Conservation (phyloP, 306 rosid species). For the Erythrophleum fordii region DNA sequence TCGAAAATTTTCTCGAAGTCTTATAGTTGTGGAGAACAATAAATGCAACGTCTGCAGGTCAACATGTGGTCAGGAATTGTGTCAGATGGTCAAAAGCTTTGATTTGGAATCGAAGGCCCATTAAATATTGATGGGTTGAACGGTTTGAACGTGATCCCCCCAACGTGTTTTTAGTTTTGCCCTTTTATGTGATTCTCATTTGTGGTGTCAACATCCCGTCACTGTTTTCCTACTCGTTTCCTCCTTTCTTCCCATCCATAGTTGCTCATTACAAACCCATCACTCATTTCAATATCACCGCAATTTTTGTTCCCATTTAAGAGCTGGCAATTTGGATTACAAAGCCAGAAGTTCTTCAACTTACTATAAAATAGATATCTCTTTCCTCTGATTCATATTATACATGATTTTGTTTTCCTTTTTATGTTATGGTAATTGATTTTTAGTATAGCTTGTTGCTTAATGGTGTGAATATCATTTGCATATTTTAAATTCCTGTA, state of each 20-base stretch:
- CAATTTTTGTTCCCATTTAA: not conserved
- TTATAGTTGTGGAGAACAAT: conserved; percentile 3
- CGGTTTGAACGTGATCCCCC: conserved; percentile 46
- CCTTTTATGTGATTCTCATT: not conserved
- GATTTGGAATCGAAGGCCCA: not conserved
- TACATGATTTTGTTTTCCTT: not conserved
- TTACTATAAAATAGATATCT: not conserved
- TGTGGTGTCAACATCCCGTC: not conserved
- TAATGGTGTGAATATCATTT: too few relatives aligned
- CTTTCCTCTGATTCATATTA: not conserved
- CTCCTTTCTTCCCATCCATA: conserved; percentile 9
- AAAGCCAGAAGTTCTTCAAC: not conserved
- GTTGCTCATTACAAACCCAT: not conserved
- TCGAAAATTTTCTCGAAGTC: too few relatives aligned
- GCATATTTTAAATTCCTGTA: too few relatives aligned
- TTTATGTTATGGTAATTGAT: not conserved
- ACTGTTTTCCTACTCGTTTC: not conserved
- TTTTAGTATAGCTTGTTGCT: not conserved
- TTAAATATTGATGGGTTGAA: conserved; percentile 39
- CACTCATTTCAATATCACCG: not conserved
- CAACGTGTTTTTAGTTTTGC: not conserved
- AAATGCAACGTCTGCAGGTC: conserved; percentile 54
- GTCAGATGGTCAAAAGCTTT: conserved; percentile 48
- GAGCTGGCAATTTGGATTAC: not conserved
- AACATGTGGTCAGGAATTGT: conserved; percentile 41